Evolutionary conservation across 2,329 filamentous ascomycete genomes (phyloP), one percentile per base, ranked within the genome.

Genomic region (Endothia cerciana): DNA sequence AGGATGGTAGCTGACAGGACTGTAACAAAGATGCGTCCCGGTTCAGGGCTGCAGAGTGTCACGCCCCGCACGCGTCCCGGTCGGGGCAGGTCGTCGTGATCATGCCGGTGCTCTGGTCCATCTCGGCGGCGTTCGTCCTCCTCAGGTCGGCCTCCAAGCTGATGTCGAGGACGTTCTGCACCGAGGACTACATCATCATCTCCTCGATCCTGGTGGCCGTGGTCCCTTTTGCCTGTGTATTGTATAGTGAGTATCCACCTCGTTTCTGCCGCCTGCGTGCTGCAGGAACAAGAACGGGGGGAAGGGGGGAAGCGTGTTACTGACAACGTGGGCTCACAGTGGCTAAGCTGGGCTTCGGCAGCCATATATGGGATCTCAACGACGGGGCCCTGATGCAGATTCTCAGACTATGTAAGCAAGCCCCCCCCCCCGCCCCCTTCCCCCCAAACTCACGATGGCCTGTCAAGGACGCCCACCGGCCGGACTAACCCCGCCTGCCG

Each of bases 121-220:
- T 45, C n/a, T 47, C 60, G 22, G 47, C 38, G 13, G 15, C 49
- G 2, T 62, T 65, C 30, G 63, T 68, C 17, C 10, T 51, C 17
- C 60, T 68, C n/a, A 47, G 66, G 47, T 49, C 55, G 0, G 5
- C 51, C 11, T 63, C 63, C 30, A 68, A 68, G 40, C 5, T 49
- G n/a, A 57, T 63, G 11, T 63, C 63, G 3, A 22, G 60, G 19
- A 68, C 63, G 10, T 49, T 68, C 13, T 65, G 61, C 22, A 55
- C 25, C 10, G 66, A 68, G 33, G 66, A 68, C n/a, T 49, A 65
- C 45, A 47, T 65, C 5, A 65, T 68, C n/a, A 65, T 65, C 7
- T 25, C 30, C 22, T 40, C 47, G 25, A 51, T 65, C 2, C 6
- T 56, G 5, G n/a, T 68, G 30, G 55, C 63, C 22, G 15, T 57